A percentile compares a stretch with the other conserved stretches of the same genome.
Evolutionary conservation across 2,329 filamentous ascomycete species (phyloP).

Genomic region (Botrytis cinerea): DNA sequence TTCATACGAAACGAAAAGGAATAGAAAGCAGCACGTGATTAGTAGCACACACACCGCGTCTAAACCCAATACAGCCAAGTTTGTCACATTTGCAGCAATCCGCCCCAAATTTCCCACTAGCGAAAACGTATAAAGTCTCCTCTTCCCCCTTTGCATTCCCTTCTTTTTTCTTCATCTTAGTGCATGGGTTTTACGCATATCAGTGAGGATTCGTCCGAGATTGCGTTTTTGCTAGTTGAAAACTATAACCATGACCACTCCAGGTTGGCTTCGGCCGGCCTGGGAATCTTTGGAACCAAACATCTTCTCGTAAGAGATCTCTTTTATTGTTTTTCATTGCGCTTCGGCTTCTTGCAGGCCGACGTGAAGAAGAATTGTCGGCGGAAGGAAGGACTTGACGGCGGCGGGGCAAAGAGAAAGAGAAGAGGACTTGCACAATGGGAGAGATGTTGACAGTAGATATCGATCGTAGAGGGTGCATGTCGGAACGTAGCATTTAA

Average conservation of each 20-base stretch:
- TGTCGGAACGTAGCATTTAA: no score
- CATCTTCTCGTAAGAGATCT: conserved; percentile 41
- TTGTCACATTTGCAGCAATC: conserved; percentile 18
- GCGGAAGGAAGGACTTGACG: no score
- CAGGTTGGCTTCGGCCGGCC: conserved; percentile 65
- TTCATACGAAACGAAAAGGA: not conserved
- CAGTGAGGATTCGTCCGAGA: conserved; percentile 88
- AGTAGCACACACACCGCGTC: fast-evolving
- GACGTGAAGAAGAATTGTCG: conserved; percentile 52
- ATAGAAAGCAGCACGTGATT: not conserved
- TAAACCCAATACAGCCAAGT: conserved; percentile 14
- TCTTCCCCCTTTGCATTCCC: conserved; percentile 21
- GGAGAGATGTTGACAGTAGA: not conserved
- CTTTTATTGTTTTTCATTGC: conserved; percentile 53
- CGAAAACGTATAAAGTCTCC: conserved; percentile 18
- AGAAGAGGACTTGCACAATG: fast-evolving
- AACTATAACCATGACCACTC: conserved; percentile 67
- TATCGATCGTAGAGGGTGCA: no score
- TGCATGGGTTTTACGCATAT: conserved; percentile 62
- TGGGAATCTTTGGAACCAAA: conserved; percentile 76
- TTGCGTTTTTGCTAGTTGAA: conserved; percentile 77
- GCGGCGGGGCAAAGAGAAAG: not conserved
- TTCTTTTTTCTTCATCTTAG: conserved; percentile 56
- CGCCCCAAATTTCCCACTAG: not conserved
- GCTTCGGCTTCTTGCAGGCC: conserved; percentile 47